A percentile compares a stretch with the other conserved stretches of the same genome.
phyloP scores from a whole-genome alignment of 2,329 filamentous ascomycete genomes.

The Botrytis sinoallii region DNA sequence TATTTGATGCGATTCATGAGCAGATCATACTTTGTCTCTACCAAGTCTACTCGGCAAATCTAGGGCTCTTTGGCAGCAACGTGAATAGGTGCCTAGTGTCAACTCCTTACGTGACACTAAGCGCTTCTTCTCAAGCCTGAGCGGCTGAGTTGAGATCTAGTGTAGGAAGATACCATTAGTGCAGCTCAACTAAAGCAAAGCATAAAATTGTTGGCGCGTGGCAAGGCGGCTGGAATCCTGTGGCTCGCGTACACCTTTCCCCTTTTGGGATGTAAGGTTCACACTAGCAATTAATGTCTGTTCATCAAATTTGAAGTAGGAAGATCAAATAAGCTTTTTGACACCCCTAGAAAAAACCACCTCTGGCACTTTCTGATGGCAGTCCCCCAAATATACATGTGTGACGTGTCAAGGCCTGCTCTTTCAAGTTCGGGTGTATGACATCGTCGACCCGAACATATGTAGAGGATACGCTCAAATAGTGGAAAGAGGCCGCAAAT shows the following conservation, averaged over 20 bases:
- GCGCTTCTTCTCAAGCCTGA: slow-evolving; percentile 5
- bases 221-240: neutral
- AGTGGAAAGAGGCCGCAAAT: neutral
- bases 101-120: neutral
- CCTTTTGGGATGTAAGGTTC: neutral
- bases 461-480: neutral
- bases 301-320: neutral
- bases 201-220: neutral
- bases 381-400: slow-evolving; percentile 1
- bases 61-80: neutral
- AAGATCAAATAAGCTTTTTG: slow-evolving; percentile 9
- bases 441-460: neutral
- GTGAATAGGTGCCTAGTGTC: neutral
- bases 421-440: neutral
- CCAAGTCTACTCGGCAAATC: neutral
- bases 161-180: neutral
- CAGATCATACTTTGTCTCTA: neutral
- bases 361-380: neutral
- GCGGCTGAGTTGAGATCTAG: neutral
- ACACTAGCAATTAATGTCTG: slow-evolving; percentile 8
- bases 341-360: neutral
- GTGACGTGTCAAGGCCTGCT: neutral
- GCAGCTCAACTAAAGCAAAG: neutral
- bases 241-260: neutral
- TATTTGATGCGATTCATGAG: neutral